Evolutionary conservation across 495 filamentous ascomycete genomes (phyloP).

Genomic region (Podospora sp.): DNA sequence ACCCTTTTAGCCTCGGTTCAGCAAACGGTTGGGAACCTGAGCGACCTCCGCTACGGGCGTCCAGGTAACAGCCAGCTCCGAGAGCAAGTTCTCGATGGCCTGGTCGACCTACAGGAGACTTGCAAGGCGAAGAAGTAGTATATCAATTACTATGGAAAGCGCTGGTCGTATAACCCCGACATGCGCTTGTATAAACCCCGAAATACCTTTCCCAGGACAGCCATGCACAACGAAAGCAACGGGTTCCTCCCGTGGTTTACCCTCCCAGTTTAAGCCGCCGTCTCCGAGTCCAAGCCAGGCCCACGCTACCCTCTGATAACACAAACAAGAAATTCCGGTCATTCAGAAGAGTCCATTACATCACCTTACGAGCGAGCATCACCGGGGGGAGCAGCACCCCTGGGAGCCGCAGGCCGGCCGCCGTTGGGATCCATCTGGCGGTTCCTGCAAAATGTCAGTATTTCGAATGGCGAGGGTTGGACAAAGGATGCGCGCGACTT

Average conservation of each 20-base stretch:
- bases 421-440: slow-evolving; percentile 31
- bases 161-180: slow-evolving; percentile 11
- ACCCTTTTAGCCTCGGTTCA: slow-evolving; percentile 61
- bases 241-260: slow-evolving; percentile 14
- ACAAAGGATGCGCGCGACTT: slow-evolving; percentile 41
- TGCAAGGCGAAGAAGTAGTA: slow-evolving; percentile 54
- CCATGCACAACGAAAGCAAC: slow-evolving; percentile 19
- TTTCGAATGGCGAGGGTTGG: neutral
- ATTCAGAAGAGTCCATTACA: neutral
- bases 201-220: slow-evolving; percentile 8
- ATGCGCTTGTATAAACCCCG: slow-evolving; percentile 16
- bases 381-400: slow-evolving; percentile 29
- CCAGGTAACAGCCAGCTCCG: slow-evolving; percentile 61
- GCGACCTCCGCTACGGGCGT: slow-evolving; percentile 81
- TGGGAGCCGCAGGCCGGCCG: slow-evolving; percentile 30
- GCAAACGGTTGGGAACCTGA: slow-evolving; percentile 68
- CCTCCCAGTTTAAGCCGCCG: slow-evolving; percentile 4
- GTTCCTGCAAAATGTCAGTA: slow-evolving; percentile 40
- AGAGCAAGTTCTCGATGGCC: slow-evolving; percentile 64
- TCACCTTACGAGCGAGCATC: slow-evolving; percentile 28
- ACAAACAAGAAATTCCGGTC: slow-evolving; percentile 3
- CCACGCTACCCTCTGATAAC: slow-evolving; percentile 8
- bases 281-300: slow-evolving; percentile 12
- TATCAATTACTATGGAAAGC: slow-evolving; percentile 9
- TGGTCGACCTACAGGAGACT: slow-evolving; percentile 62